Evolutionary conservation across 164 flowering plant genomes (phyloP).

Genomic region (Cinnamomum micranthum): DNA sequence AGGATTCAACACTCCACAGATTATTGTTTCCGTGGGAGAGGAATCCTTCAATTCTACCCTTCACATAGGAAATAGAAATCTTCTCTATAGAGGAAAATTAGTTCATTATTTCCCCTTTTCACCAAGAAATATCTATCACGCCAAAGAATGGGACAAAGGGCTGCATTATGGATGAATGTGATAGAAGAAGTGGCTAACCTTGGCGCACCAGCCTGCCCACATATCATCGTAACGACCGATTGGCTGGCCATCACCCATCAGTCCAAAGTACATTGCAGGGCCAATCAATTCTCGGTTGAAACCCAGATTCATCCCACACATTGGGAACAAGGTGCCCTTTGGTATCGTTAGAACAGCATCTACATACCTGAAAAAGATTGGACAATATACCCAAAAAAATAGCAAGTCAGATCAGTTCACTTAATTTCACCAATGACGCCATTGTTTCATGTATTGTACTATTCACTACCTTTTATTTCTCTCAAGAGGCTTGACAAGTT

Average conservation of each 20-base stretch:
- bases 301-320: constrained; percentile 80
- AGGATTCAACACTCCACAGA: too few relatives aligned
- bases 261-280: constrained; percentile 83
- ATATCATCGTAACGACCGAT: constrained; percentile 84
- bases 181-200: constrained; percentile 33
- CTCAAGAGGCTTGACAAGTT: constrained; percentile 78
- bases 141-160: too few relatives aligned
- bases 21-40: too few relatives aligned
- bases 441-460: background rate
- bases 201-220: constrained; percentile 90
- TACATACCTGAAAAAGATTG: constrained; percentile 43
- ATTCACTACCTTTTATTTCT: constrained; percentile 59
- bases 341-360: constrained; percentile 84
- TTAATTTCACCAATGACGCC: background rate
- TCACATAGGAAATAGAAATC: too few relatives aligned
- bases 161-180: background rate
- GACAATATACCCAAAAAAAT: background rate
- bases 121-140: too few relatives aligned
- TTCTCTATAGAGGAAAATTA: too few relatives aligned
- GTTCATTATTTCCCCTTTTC: too few relatives aligned
- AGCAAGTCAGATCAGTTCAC: background rate
- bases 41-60: too few relatives aligned
- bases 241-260: constrained; percentile 90
- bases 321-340: constrained; percentile 76
- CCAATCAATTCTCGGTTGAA: constrained; percentile 80